A percentile compares a stretch with the other conserved stretches of the same genome.
These are phyloP conservation scores for Meira nashicola DNA, from an alignment of 1,284 basidiomycete species.

Conservation along the genomic window DNA sequence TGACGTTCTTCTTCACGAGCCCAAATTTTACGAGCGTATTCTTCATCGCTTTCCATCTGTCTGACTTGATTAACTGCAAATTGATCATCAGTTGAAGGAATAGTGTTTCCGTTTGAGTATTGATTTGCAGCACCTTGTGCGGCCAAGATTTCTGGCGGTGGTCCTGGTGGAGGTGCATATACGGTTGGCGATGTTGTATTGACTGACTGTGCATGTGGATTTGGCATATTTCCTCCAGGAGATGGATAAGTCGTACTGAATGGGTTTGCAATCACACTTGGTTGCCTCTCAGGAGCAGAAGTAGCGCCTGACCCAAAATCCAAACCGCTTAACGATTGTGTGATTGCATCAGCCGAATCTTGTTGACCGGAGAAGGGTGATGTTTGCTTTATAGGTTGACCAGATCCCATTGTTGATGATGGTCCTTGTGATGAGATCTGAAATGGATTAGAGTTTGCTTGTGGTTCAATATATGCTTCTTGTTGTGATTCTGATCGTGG, in stretches of 20 bases:
- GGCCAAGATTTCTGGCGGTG: not conserved
- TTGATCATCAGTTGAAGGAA: not conserved
- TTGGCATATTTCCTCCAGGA: not conserved
- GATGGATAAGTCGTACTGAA: not conserved
- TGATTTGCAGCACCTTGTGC: not conserved
- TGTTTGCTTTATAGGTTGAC: not conserved
- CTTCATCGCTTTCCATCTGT: constrained; percentile 1
- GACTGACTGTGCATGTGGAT: not conserved
- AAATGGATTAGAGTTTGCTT: not conserved
- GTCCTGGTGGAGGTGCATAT: constrained; percentile 9
- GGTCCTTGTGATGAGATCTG: not conserved
- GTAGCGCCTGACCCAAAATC: not conserved
- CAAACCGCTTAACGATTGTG: not conserved
- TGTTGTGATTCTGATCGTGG: not conserved
- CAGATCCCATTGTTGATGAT: not conserved
- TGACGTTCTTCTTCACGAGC: constrained; percentile 4
- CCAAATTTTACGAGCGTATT: not conserved
- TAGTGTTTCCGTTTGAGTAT: not conserved
- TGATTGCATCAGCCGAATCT: not conserved
- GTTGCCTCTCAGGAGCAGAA: too few species aligned
- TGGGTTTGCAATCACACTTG: too few species aligned
- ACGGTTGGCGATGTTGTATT: not conserved
- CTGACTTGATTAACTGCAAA: too few species aligned
- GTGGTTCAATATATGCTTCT: not conserved
- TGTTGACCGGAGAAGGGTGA: not conserved